These are phyloP conservation scores for Zoysia pacifica DNA, from an alignment of 176 grass and related monocot species.

Conservation along the genomic window DNA sequence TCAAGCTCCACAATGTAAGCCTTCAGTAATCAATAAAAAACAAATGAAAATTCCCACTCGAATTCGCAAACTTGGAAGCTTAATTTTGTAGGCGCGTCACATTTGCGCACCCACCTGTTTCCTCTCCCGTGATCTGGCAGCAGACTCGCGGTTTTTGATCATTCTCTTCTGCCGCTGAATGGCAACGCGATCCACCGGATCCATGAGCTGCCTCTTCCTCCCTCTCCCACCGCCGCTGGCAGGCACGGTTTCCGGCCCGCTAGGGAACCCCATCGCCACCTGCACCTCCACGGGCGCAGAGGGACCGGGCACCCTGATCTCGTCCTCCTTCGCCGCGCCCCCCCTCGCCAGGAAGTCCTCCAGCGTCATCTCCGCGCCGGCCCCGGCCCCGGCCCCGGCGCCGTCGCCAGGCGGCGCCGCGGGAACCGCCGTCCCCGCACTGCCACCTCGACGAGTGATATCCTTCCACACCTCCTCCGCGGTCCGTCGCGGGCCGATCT, in stretches of 20 bases:
- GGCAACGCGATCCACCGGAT: conserved; percentile 71
- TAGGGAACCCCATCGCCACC: conserved; percentile 31
- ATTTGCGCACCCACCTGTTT: conserved; percentile 65
- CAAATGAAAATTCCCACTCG: not conserved
- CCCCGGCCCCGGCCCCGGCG: not conserved
- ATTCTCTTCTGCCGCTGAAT: conserved; percentile 93
- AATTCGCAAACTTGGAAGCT: conserved; percentile 6
- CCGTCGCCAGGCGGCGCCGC: conserved; percentile 20
- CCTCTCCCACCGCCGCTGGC: conserved; percentile 44
- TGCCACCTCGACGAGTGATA: conserved; percentile 41
- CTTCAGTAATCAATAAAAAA: conserved; percentile 10
- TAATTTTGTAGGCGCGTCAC: not conserved
- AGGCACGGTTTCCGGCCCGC: conserved; percentile 19
- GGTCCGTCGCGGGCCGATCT: conserved; percentile 39
- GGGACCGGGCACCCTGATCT: conserved; percentile 33
- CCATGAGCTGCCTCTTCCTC: conserved; percentile 74
- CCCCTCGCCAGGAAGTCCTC: conserved; percentile 92
- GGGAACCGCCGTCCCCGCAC: not conserved
- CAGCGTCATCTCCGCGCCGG: conserved; percentile 67
- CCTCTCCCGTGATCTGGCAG: conserved; percentile 94
- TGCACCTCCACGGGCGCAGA: conserved; percentile 31
- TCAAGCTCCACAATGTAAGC: no score
- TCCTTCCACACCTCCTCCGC: conserved; percentile 87
- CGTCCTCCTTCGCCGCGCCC: conserved; percentile 43
- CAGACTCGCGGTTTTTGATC: conserved; percentile 98